Evolutionary conservation across 208 protist species (phyloP).

Genomic region (Trypanosoma mega): DNA sequence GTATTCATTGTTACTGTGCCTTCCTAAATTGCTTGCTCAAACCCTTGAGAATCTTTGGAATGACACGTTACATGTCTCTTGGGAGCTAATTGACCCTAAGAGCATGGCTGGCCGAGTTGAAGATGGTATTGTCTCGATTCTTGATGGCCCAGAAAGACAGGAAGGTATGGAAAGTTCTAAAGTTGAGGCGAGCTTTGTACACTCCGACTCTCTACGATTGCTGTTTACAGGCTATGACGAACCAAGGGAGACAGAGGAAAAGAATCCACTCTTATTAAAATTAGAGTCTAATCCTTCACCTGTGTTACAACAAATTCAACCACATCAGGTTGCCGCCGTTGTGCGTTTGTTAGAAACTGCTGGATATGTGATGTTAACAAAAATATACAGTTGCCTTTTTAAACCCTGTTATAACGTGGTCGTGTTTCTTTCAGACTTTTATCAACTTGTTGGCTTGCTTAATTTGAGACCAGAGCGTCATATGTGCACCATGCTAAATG

Average conservation of each 20-base stretch:
- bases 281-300: neutral
- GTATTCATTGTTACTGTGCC: neutral
- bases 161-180: no score
- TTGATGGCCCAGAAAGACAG: no score
- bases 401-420: constrained; percentile 23
- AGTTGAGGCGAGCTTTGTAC: neutral
- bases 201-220: neutral
- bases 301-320: neutral
- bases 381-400: constrained; percentile 9
- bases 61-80: constrained; percentile 52
- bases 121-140: neutral
- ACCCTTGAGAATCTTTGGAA: constrained; percentile 13
- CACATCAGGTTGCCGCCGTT: constrained; percentile 13
- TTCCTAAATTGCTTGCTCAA: constrained; percentile 13
- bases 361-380: constrained; percentile 30
- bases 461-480: neutral
- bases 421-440: constrained; percentile 23
- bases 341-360: constrained; percentile 20
- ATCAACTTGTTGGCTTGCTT: neutral
- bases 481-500: neutral
- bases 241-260: no score
- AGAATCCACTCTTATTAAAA: constrained; percentile 1
- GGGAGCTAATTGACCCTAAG: constrained; percentile 44
- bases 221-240: neutral
- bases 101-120: constrained; percentile 13